These are phyloP conservation scores for Dispira simplex DNA, from an alignment of 192 early-diverging fungal genomes.

Conservation along the genomic window DNA sequence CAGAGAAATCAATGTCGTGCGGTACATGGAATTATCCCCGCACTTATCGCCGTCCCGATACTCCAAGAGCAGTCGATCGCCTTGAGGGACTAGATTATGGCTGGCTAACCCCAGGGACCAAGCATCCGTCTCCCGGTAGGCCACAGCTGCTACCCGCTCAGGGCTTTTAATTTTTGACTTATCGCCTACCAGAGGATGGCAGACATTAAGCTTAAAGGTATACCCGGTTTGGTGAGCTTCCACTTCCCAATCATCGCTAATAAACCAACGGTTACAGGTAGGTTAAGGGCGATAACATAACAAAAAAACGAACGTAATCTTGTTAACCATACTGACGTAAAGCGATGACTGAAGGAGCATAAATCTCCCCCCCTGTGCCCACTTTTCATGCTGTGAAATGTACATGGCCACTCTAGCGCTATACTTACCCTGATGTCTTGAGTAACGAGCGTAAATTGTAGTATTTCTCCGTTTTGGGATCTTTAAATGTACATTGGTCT, in stretches of 20 bases:
- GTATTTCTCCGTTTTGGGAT: slow-evolving; percentile 3
- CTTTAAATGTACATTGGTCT: slow-evolving; percentile 3
- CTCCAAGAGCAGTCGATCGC: slow-evolving; percentile 22
- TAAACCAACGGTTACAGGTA: background rate
- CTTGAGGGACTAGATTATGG: slow-evolving; percentile 16
- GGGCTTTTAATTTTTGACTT: slow-evolving; percentile 8
- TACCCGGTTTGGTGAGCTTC: slow-evolving; percentile 19
- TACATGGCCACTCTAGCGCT: background rate
- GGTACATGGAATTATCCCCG: slow-evolving; percentile 13
- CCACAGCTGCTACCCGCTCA: slow-evolving; percentile 12
- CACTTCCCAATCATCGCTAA: slow-evolving; percentile 14
- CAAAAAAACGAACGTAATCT: no score
- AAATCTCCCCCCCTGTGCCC: no score
- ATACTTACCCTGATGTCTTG: slow-evolving; percentile 13
- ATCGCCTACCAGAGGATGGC: slow-evolving; percentile 13
- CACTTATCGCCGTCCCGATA: slow-evolving; percentile 25
- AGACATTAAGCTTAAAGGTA: slow-evolving; percentile 23
- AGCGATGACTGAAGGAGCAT: no score
- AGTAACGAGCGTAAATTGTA: slow-evolving; percentile 24
- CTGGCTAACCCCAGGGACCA: slow-evolving; percentile 17
- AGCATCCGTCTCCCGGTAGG: slow-evolving; percentile 12
- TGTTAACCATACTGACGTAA: no score
- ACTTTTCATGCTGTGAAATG: no score
- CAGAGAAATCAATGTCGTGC: slow-evolving; percentile 22
- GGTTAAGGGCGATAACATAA: no score